phyloP scores from a whole-genome alignment of 2,329 filamentous ascomycete species.

The Alternaria gansuensis region DNA sequence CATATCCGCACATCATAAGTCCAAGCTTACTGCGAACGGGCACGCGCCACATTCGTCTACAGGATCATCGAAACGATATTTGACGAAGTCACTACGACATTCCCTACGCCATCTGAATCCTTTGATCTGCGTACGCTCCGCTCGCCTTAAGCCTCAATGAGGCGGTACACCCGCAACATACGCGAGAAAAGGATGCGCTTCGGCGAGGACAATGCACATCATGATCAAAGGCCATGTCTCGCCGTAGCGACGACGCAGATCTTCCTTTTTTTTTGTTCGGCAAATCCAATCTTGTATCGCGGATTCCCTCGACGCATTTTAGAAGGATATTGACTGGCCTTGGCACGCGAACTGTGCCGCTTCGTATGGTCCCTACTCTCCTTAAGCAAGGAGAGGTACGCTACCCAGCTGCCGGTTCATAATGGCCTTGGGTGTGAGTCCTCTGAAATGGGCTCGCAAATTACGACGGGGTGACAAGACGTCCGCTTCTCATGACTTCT shows the following conservation, averaged over 20 bases:
- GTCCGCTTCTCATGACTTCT: neutral
- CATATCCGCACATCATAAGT: neutral
- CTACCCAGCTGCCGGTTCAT: slow-evolving; percentile 4
- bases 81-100: neutral
- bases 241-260: neutral
- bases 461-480: neutral
- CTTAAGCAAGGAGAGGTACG: slow-evolving; percentile 12
- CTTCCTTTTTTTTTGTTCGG: neutral
- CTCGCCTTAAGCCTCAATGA: neutral
- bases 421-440: neutral
- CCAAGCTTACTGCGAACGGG: neutral
- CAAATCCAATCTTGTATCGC: neutral
- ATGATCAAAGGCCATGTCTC: neutral
- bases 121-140: neutral
- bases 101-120: neutral
- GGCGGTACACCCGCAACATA: neutral
- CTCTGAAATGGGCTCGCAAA: neutral
- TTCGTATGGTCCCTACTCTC: neutral
- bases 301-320: neutral
- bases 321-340: slow-evolving; percentile 4
- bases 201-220: neutral
- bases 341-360: slow-evolving; percentile 11
- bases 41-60: neutral
- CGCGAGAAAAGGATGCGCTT: slow-evolving; percentile 2
- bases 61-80: neutral